phyloP scores from a whole-genome alignment of 495 filamentous ascomycete species.

The Lasiosphaeris hirsuta region DNA sequence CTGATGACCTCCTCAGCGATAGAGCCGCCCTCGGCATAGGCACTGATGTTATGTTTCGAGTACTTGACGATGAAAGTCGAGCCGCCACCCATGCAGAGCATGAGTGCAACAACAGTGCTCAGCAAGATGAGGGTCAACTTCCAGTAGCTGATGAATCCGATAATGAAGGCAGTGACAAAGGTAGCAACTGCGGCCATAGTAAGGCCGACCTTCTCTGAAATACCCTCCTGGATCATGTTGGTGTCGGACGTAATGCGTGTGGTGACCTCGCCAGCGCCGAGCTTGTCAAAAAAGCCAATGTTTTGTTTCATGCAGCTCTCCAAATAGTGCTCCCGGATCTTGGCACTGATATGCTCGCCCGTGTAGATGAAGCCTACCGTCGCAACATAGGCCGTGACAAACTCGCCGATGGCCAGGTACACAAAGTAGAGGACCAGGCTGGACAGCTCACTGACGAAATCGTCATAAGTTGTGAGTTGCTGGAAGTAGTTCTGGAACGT shows the following conservation, averaged over 20 bases:
- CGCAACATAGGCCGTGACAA: slow-evolving; percentile 72
- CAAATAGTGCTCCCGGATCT: slow-evolving; percentile 82
- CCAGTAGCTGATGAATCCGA: slow-evolving; percentile 83
- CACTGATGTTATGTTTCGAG: slow-evolving; percentile 69
- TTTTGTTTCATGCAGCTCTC: slow-evolving; percentile 83
- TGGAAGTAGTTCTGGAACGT: slow-evolving; percentile 64
- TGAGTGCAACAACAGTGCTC: slow-evolving; percentile 70
- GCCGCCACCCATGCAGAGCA: slow-evolving; percentile 68
- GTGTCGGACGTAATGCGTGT: slow-evolving; percentile 90
- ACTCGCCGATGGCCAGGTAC: slow-evolving; percentile 85
- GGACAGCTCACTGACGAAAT: slow-evolving; percentile 59
- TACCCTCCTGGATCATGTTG: slow-evolving; percentile 81
- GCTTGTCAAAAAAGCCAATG: slow-evolving; percentile 88
- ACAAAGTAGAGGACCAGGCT: slow-evolving; percentile 81
- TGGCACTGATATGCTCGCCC: slow-evolving; percentile 81
- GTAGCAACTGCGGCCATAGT: slow-evolving; percentile 71
- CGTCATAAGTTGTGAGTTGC: slow-evolving; percentile 40
- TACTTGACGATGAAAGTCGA: slow-evolving; percentile 74
- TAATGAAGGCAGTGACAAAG: slow-evolving; percentile 84
- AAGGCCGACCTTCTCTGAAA: slow-evolving; percentile 81
- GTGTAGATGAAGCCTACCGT: slow-evolving; percentile 92
- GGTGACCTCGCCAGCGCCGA: slow-evolving; percentile 88
- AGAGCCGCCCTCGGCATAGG: slow-evolving; percentile 80
- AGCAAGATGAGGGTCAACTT: slow-evolving; percentile 78
- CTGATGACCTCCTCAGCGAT: slow-evolving; percentile 94